phyloP scores from a whole-genome alignment of 2,329 filamentous ascomycete species.

The Hyphodiscus sp. region DNA sequence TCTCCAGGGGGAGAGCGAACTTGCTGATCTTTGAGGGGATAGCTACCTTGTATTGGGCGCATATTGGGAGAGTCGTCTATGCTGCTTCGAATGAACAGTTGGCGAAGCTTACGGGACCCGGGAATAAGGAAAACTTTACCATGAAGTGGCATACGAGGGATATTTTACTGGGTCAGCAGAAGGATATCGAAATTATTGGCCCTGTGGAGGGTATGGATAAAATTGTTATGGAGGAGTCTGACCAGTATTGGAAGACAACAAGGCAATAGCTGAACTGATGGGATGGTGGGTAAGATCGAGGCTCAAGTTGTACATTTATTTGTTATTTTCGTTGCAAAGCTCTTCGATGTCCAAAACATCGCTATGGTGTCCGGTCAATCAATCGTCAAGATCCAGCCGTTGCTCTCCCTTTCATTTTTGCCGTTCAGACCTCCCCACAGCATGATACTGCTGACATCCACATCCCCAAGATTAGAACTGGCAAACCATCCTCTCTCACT shows the following conservation, averaged over 20 bases:
- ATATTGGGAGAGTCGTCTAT: conserved; percentile 46
- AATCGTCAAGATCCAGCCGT: conserved; percentile 59
- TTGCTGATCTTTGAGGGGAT: neutral
- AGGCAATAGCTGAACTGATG: conserved; percentile 10
- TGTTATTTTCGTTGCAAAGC: neutral
- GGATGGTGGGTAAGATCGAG: neutral
- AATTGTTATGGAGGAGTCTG: conserved; percentile 38
- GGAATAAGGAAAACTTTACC: conserved; percentile 46
- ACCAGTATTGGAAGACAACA: conserved; percentile 38
- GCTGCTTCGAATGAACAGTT: conserved; percentile 42
- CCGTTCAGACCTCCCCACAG: conserved; percentile 54
- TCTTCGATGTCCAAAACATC: neutral
- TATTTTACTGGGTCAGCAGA: conserved; percentile 42
- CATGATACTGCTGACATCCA: conserved; percentile 53
- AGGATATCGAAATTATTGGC: conserved; percentile 42
- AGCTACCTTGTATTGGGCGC: conserved; percentile 43
- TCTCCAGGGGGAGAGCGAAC: neutral
- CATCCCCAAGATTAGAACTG: conserved; percentile 48
- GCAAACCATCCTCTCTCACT: conserved; percentile 51
- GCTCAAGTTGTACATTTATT: neutral
- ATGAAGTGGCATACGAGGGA: conserved; percentile 43
- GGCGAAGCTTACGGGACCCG: conserved; percentile 38
- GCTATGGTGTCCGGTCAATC: neutral
- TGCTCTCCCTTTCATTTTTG: conserved; percentile 45
- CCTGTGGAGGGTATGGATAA: conserved; percentile 39